These are phyloP conservation scores for Mortierella sp. DNA, from an alignment of 371 early-diverging fungal species.

Conservation along the genomic window DNA sequence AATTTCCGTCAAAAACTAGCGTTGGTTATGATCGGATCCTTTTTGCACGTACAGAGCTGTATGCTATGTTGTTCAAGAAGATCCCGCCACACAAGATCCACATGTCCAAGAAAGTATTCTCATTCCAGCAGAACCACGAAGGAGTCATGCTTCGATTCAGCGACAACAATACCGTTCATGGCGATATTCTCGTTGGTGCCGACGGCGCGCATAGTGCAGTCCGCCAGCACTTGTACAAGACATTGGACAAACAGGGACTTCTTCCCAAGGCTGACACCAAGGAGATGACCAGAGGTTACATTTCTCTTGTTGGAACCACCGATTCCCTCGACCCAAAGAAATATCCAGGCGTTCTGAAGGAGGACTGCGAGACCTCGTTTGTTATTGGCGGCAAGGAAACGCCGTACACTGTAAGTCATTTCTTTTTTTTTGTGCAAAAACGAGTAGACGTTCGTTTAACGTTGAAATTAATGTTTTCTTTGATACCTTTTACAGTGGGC, in stretches of 20 bases:
- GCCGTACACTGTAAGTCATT: not conserved
- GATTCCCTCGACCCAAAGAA: conserved; percentile 14
- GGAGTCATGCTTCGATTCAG: conserved; percentile 20
- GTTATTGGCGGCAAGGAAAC: not conserved
- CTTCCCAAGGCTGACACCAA: conserved; percentile 12
- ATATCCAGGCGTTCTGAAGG: conserved; percentile 3
- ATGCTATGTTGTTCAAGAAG: not conserved
- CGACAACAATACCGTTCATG: conserved; percentile 14
- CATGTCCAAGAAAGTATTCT: conserved; percentile 15
- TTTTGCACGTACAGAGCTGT: conserved; percentile 20
- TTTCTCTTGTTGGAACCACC: conserved; percentile 20
- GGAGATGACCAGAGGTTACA: not conserved
- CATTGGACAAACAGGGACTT: not conserved
- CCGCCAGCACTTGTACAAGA: conserved; percentile 27
- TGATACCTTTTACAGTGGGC: conserved; percentile 23
- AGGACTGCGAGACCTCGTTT: not conserved
- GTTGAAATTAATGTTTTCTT: too few species aligned
- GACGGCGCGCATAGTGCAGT: conserved; percentile 33
- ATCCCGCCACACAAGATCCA: conserved; percentile 23
- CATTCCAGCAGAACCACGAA: conserved; percentile 11
- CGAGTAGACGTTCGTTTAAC: too few species aligned
- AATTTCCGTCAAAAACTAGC: not conserved
- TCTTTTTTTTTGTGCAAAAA: too few species aligned
- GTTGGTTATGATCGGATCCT: not conserved
- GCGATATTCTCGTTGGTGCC: conserved; percentile 38